Conservation (phyloP, 2,329 filamentous ascomycete species). For the Penicillium hesseltinei region DNA sequence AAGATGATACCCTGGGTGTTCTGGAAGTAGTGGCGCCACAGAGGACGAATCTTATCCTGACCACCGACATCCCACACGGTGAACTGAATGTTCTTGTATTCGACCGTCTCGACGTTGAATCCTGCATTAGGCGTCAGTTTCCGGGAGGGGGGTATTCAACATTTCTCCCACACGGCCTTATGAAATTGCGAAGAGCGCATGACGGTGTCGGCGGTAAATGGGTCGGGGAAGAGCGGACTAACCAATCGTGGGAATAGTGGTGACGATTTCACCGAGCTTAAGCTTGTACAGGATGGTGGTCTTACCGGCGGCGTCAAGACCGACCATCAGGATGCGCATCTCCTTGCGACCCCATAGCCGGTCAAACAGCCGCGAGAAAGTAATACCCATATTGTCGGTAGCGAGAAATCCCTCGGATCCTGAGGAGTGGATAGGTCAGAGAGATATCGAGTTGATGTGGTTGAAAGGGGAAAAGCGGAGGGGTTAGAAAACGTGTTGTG, state of each 20-base stretch:
- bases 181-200: constrained; percentile 1
- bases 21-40: constrained; percentile 99
- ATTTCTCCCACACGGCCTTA: not conserved
- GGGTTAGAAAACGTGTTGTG: constrained; percentile 27
- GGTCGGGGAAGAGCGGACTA: constrained; percentile 42
- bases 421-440: constrained; percentile 7
- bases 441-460: constrained; percentile 12
- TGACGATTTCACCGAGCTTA: constrained; percentile 97
- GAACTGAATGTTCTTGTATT: constrained; percentile 99
- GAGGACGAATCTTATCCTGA: constrained; percentile 99
- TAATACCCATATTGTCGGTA: constrained; percentile 81
- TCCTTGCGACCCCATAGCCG: constrained; percentile 99
- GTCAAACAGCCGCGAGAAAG: constrained; percentile 95
- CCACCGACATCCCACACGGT: constrained; percentile 99
- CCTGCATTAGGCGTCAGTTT: constrained; percentile 51
- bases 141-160: not conserved
- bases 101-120: constrained; percentile 99
- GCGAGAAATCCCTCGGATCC: constrained; percentile 26
- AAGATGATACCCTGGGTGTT: constrained; percentile 99
- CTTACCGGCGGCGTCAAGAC: constrained; percentile 99
- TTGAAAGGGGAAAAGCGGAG: constrained; percentile 16
- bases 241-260: constrained; percentile 98
- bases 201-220: not conserved
- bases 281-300: constrained; percentile 99
- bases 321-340: constrained; percentile 99